Evolutionary conservation across 2,329 filamentous ascomycete genomes (phyloP), one percentile per base, ranked within the genome.

Genomic region (Colletotrichum shisoi): DNA sequence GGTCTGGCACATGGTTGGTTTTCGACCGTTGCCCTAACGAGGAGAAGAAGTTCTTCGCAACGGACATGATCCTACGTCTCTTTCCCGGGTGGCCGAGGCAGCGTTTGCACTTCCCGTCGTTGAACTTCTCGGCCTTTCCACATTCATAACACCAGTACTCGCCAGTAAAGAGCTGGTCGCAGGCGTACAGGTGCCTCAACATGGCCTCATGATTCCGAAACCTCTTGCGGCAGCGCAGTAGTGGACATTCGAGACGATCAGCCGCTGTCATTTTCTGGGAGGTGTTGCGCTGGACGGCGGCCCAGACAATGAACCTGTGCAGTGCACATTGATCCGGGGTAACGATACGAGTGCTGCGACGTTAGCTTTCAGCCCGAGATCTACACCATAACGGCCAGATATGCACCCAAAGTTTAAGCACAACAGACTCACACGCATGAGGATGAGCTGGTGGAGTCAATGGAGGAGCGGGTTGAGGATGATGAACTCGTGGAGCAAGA

Each of bases 71-170:
- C 71, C 81, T 83, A 72, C 78, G 80, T 71, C 84, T 78, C 75
- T 82, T 83, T 7, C 82, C 85, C 3, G 81, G 80, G 44, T 83
- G 82, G n/a, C 79, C 80, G 19, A 82, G 73, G 70, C 82, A 85
- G 45, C 79, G 78, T 62, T 80, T 82, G 76, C 83, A 85, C 71
- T 81, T 80, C 70, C 78, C 76, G 70, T 86, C 83, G 74, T 81
- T 81, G 73, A 86, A 85, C 44, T 78, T 78, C 72, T 87, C 84
- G 63, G 82, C 77, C 71, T 79, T 80, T 72, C 78, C 81, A 71
- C 85, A 85, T 44, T 85, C 81, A 72, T 84, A 86, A 72, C 84
- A 87, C 78, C 83, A 81, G 70, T 86, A 87, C 76, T 86, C 82
- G 64, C 83, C 82, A 3, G 78, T 79, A 31, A 77, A 73, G 39